Conservation (phyloP, 345 rosid genomes). For the Acer negundo region DNA sequence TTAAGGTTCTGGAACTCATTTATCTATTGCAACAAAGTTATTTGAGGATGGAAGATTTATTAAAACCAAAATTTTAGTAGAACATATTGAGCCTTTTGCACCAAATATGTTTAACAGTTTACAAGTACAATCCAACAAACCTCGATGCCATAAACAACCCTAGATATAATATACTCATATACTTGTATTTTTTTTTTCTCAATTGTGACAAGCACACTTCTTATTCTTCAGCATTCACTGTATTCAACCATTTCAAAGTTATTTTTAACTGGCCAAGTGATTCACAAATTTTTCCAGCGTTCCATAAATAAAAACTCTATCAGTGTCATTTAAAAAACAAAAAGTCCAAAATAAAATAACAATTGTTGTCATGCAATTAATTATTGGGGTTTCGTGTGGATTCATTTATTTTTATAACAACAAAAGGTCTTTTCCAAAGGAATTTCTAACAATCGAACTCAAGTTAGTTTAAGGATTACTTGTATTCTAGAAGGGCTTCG, state of each 20-base stretch:
- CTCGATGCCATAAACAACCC: neutral
- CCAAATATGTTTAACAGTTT: neutral
- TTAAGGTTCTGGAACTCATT: neutral
- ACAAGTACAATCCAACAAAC: neutral
- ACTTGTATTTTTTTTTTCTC: neutral
- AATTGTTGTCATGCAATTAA: neutral
- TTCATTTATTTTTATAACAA: neutral
- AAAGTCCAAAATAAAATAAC: neutral
- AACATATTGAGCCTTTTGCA: neutral
- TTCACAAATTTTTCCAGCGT: neutral
- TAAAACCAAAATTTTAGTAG: neutral
- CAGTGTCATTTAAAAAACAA: neutral
- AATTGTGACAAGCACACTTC: neutral
- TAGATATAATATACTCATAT: neutral
- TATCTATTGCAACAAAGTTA: neutral
- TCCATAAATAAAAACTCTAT: neutral
- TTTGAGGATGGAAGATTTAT: neutral
- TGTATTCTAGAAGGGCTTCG: conserved; percentile 85
- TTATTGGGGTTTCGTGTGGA: neutral
- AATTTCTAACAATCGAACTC: neutral
- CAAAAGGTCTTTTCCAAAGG: neutral
- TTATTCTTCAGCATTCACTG: neutral
- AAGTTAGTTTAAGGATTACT: conserved; percentile 40
- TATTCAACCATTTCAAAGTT: conserved; percentile 3
- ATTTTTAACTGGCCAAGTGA: neutral